Conservation (phyloP, 129 eudicot genomes). For the Flaveria sonorensis region DNA sequence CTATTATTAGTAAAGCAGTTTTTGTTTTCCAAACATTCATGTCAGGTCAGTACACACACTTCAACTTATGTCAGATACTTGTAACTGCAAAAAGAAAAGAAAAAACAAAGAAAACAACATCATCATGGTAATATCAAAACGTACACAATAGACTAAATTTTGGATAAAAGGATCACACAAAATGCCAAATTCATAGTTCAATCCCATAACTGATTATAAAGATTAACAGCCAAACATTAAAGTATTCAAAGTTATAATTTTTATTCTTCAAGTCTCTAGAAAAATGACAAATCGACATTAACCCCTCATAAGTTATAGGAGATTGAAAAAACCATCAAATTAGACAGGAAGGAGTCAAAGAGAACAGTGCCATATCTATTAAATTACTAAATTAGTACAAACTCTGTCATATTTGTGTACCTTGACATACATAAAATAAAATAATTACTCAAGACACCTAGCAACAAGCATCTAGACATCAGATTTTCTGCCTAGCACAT, state of each 20-base stretch:
- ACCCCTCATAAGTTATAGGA: background rate
- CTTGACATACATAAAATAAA: background rate
- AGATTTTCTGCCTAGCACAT: too few species aligned
- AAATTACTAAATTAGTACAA: constrained; percentile 7
- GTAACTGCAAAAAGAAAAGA: background rate
- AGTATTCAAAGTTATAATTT: background rate
- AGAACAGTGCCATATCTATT: background rate
- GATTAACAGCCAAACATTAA: background rate
- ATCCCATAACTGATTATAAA: background rate
- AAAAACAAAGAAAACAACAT: background rate
- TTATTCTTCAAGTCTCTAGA: background rate
- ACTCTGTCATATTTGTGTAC: background rate
- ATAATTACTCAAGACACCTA: background rate
- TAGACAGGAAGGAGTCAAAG: background rate
- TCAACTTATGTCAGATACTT: background rate
- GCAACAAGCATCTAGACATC: background rate
- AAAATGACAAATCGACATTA: constrained; percentile 6
- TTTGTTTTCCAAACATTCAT: constrained; percentile 3
- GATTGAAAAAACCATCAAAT: background rate
- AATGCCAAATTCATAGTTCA: background rate
- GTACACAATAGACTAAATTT: background rate
- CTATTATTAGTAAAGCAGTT: background rate
- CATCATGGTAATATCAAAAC: background rate
- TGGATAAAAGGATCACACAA: background rate
- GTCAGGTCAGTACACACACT: background rate